Base-by-base conservation (phyloP, 352 stramenopile genomes). In the Pythium utonaiense region DNA sequence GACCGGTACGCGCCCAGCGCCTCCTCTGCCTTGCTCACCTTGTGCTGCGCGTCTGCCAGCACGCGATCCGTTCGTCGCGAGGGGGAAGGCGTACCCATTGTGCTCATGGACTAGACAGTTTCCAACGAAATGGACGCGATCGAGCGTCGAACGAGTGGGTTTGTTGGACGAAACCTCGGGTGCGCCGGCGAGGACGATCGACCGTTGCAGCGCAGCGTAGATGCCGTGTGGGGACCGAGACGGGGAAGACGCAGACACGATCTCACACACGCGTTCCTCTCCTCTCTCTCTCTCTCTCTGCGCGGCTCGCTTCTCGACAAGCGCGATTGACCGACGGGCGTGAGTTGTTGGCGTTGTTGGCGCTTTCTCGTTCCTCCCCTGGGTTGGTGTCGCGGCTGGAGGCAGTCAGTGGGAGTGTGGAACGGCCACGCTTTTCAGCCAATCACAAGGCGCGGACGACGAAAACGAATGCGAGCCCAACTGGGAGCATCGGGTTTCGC, bases 11-110 rank as follows among this genome's bases (percentile, higher is more conserved):
- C 66, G 17, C 75, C 75, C 17, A 86, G 66, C 6, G 78, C 54
- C 48, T 90, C 80, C 52, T 91, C 77, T 16, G 83, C 83, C 54
- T 86, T 83, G 36, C 77, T 74, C 53, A 93, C 80, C 57, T 93
- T 93, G 61, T 69, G 74, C 30, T 79, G 76, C 24, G 83, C 83
- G 30, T 93, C 83, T 5, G 79, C 81, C 28, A 93, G 74, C 57
- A 88, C 64, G 57, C 62, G 64, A 30, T 70, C 64, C 9, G 64
- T 70, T 50, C 64, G 45, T 30, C 53, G 34, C 22, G 64, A 70
- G 10, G 51, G 52, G 28, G 64, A 66, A 41, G 62, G 58, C 38
- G 64, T 63, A 49, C 64, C 64, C 64, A 70, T 70, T 31, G 57
- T 70, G 53, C 52, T 62, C 63, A 70, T 70, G 62, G 62, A 64